Percentiles rank a stretch among this genome's conserved stretches.
Evolutionary conservation across 2,329 filamentous ascomycete genomes (phyloP).

Genomic region (Fusarium fracticaudum): DNA sequence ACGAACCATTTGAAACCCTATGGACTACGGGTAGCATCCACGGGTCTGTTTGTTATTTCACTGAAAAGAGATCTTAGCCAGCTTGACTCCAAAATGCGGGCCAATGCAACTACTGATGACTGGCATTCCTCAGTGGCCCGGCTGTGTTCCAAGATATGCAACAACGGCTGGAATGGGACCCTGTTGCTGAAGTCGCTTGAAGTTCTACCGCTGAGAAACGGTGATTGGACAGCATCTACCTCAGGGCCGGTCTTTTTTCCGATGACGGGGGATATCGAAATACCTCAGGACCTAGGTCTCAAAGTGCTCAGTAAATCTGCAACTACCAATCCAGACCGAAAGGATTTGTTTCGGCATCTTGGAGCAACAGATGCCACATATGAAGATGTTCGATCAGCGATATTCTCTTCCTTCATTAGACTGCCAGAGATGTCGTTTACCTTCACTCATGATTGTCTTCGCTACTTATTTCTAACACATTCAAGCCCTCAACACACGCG

Average conservation of each 20-base stretch:
- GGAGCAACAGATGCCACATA: slow-evolving; percentile 1
- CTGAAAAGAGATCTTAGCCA: slow-evolving; percentile 4
- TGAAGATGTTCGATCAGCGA: neutral
- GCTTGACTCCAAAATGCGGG: neutral
- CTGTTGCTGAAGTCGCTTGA: neutral
- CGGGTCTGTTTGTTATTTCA: neutral
- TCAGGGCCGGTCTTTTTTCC: slow-evolving; percentile 10
- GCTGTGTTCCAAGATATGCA: neutral
- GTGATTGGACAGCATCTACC: neutral
- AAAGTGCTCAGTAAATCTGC: neutral
- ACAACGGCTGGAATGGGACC: neutral
- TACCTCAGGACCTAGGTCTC: neutral
- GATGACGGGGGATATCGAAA: neutral
- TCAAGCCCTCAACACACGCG: accelerated
- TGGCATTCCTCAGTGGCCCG: slow-evolving; percentile 17
- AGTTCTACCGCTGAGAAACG: slow-evolving; percentile 12
- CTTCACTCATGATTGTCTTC: neutral
- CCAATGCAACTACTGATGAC: neutral
- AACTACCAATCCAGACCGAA: neutral
- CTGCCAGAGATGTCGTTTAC: accelerated
- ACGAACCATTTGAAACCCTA: neutral
- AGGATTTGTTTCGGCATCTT: neutral
- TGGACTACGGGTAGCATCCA: neutral
- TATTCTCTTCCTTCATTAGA: neutral
- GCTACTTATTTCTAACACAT: slow-evolving; percentile 23